Percentiles rank a stretch among this genome's conserved stretches.
Evolutionary conservation across 306 rosid genomes (phyloP).

Genomic region (Lathyrus tuberosus): DNA sequence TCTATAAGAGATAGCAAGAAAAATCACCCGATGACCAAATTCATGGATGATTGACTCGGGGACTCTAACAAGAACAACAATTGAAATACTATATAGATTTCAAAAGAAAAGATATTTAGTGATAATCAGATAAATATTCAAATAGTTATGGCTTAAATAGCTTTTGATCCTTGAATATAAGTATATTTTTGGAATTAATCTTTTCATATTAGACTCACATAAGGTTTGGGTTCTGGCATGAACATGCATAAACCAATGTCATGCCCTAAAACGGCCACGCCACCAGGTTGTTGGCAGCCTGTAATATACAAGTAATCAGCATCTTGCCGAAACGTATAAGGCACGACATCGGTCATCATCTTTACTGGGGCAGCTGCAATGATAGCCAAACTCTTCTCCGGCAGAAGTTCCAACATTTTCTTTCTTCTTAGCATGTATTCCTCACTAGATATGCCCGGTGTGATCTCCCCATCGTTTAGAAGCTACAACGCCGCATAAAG

Average conservation of each 20-base stretch:
- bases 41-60: constrained; percentile 21
- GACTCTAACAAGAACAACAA: constrained; percentile 31
- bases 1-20: constrained; percentile 30
- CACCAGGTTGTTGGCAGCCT: constrained; percentile 97
- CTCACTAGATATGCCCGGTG: constrained; percentile 74
- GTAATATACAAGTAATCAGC: constrained; percentile 83
- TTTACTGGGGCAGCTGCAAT: constrained; percentile 90
- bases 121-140: constrained; percentile 11
- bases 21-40: constrained; percentile 20
- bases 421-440: constrained; percentile 79
- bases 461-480: constrained; percentile 81
- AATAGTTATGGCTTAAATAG: constrained; percentile 14
- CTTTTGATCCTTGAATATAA: background rate
- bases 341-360: constrained; percentile 98
- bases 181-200: background rate
- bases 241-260: constrained; percentile 91
- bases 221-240: constrained; percentile 81
- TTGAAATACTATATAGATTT: constrained; percentile 32
- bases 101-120: constrained; percentile 8
- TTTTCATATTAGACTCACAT: constrained; percentile 56
- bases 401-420: constrained; percentile 80
- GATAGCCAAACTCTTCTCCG: constrained; percentile 83
- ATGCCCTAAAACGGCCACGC: constrained; percentile 81
- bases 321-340: constrained; percentile 90
- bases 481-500: constrained; percentile 53